These are phyloP conservation scores for Ulmus americana DNA, from an alignment of 331 rosid genomes.

Conservation along the genomic window DNA sequence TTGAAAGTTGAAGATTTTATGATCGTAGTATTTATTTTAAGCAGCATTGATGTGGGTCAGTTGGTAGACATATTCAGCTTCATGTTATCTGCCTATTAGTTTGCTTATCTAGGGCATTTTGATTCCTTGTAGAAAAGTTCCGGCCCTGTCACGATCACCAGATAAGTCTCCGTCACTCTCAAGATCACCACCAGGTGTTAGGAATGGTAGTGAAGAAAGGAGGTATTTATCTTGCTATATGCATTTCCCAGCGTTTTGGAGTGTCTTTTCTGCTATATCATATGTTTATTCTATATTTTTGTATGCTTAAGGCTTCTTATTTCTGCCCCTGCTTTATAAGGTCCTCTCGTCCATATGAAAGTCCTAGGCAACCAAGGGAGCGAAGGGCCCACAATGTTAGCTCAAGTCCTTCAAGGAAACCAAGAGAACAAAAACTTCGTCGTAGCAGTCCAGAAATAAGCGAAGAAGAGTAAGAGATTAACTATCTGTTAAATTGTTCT, in stretches of 20 bases:
- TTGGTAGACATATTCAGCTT: not conserved
- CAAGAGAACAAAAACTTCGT: conserved; percentile 41
- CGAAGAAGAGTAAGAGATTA: conserved; percentile 43
- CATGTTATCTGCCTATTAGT: not conserved
- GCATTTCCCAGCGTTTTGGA: not conserved
- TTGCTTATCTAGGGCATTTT: not conserved
- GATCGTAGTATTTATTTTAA: no score
- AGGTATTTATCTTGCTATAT: conserved; percentile 38
- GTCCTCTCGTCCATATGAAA: conserved; percentile 38
- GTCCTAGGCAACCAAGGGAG: conserved; percentile 40
- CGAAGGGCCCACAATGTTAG: conserved; percentile 36
- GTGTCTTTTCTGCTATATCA: conserved; percentile 6
- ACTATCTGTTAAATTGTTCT: conserved; percentile 13
- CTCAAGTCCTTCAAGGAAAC: conserved; percentile 47
- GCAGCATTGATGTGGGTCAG: not conserved
- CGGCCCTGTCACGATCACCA: conserved; percentile 35
- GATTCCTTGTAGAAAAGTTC: conserved; percentile 26
- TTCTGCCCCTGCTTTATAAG: conserved; percentile 22
- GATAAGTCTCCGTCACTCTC: conserved; percentile 46
- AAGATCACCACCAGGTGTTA: conserved; percentile 41
- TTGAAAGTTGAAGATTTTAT: conserved; percentile 1
- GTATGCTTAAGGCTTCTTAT: conserved; percentile 7
- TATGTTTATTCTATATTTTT: conserved; percentile 12
- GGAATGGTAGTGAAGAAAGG: conserved; percentile 44
- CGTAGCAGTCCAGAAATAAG: conserved; percentile 36